Base-by-base conservation (phyloP, 768 basidiomycete species). In the Sporobolomyces pararoseus region DNA sequence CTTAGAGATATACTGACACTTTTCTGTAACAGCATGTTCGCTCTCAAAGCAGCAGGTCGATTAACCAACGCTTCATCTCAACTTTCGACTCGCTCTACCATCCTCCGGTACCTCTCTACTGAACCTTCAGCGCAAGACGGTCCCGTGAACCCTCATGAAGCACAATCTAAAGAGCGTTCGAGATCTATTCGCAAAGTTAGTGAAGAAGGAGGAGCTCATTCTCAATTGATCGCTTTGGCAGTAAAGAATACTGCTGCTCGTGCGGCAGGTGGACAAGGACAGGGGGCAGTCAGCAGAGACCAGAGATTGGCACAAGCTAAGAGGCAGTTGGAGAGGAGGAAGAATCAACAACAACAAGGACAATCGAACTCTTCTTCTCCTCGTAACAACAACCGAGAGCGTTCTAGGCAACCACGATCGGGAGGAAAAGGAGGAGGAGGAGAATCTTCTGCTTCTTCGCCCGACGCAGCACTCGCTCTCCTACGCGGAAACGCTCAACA, bases 181-280 rank as follows among this genome's bases (percentile, higher is more conserved):
- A 63, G 69, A 32, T 49, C 63, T 3, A 49, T 70, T 19, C 50
- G 54, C 16, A 49, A 66, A 50, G 64, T 62, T 27, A 37, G 59
- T 35, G 69, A 70, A 58, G 58, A 39, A 16, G 59, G 52, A 32
- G 69, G 69, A 23, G 52, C 63, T 25, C 60, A 52, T 12, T 64
- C 63, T 25, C 52, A 61, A 46, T 50, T 65, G 14, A 31, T 70
- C 64, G 46, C 32, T 3, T 51, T 61, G 59, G 69, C 69, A 27
- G 64, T 70, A 27, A 32, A 55, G 37, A 55, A 66, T 37, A 65
- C 69, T 29, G 42, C 39, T n/a, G 42, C 23, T 17, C n/a, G 42
- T 7, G 58, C 55, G 37, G n/a, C n/a, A 34, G 23, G 5, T n/a
- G n/a, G 25, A 4, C 10, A 47, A 47, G 46, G 12, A 6, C 6